Evolutionary conservation across 75 land plant genomes (phyloP), one percentile per base, ranked within the genome.

Genomic region (Pseudotsuga menziesii): DNA sequence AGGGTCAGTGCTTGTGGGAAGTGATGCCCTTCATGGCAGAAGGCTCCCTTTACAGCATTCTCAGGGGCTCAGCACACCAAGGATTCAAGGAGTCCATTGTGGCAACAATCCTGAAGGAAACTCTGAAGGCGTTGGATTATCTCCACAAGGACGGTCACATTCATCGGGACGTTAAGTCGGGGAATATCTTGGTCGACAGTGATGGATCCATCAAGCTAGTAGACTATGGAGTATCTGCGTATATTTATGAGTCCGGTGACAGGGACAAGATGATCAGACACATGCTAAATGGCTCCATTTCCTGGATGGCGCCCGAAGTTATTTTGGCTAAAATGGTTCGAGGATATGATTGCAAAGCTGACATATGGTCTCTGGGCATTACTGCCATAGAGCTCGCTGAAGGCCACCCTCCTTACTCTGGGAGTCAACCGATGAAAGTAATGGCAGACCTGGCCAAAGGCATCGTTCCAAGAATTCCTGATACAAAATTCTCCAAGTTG

Each of bases 21-120:
- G 94, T 91, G 14, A 96, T 93, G 98, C 97, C 98, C 1, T 96
- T 87, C 82, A 85, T 93, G 94, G 86, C 91, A 17, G 88, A 81
- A 29, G 98, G 98, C 5, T 96, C 98, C 57, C 75, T 92, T 11
- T 85, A 79, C 32, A 72, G 86, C 76, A 93, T 93, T 58, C 88
- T 95, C 70, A 75, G 88, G 19, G 78, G 91, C n/a, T 77, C 91
- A 27, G 93, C 71, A 29, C 91, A 90, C 58, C 86, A 85, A 56
- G 96, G 98, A 23, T 83, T 96, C 8, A 80, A 91, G 1, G 98
- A 96, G 85, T 85, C 85, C 0, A 77, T 85, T 70, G 90, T 96
- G 23, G 96, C 96, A 32, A 73, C 88, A 0, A 78, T 93, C 19
- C 87, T 96, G 36, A 78, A 67, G 57, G 94, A 96, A 56, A 74